These are phyloP conservation scores for Clitopilus hobsonii DNA, from an alignment of 768 basidiomycete genomes.

Conservation along the genomic window DNA sequence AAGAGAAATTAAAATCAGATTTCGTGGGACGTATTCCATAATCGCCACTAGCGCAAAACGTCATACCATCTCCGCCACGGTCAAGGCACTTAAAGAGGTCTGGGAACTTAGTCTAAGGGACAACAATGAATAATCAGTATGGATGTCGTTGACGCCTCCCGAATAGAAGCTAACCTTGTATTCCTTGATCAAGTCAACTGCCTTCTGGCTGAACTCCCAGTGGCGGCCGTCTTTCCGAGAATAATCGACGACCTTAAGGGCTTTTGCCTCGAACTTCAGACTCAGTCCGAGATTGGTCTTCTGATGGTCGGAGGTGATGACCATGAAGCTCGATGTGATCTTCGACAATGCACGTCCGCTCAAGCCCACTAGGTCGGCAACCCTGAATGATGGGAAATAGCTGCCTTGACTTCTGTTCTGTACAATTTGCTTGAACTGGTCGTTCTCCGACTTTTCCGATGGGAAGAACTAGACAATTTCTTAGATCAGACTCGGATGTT, in stretches of 20 bases:
- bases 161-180: conserved; percentile 58
- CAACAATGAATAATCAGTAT: neutral
- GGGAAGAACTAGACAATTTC: conserved; percentile 69
- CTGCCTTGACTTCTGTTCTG: conserved; percentile 38
- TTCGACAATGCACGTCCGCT: conserved; percentile 79
- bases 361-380: conserved; percentile 68
- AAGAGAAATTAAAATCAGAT: conserved; percentile 7
- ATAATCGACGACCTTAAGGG: conserved; percentile 90
- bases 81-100: conserved; percentile 78
- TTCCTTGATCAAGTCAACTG: conserved; percentile 72
- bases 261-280: conserved; percentile 94
- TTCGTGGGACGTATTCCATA: neutral
- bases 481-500: neutral
- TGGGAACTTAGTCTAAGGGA: conserved; percentile 68
- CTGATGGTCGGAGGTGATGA: conserved; percentile 64
- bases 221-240: conserved; percentile 75
- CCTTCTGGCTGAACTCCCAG: conserved; percentile 94
- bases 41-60: neutral
- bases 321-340: conserved; percentile 93
- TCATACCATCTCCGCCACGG: conserved; percentile 63
- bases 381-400: conserved; percentile 80
- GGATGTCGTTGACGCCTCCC: neutral
- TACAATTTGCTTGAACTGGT: conserved; percentile 72
- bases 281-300: conserved; percentile 92
- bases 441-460: conserved; percentile 74